A percentile compares a stretch with the other conserved stretches of the same genome.
These are phyloP conservation scores for Plantago major DNA, from an alignment of 257 asterid genomes.

Conservation along the genomic window DNA sequence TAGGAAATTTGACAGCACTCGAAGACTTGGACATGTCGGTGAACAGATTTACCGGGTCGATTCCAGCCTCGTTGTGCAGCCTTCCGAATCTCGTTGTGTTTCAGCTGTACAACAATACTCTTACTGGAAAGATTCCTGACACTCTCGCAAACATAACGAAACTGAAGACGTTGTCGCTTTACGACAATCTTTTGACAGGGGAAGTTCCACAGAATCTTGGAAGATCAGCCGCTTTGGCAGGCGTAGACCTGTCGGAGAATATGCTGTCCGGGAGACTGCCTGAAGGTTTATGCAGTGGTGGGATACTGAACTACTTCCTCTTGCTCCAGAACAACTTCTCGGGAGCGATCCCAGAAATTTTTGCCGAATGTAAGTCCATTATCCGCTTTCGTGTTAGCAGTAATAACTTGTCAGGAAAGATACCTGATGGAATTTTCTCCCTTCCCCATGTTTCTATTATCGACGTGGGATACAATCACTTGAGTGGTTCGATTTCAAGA, in stretches of 20 bases:
- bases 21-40: slow-evolving; percentile 69
- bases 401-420: slow-evolving; percentile 54
- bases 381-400: slow-evolving; percentile 69
- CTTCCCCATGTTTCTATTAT: slow-evolving; percentile 71
- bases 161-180: slow-evolving; percentile 58
- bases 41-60: slow-evolving; percentile 47
- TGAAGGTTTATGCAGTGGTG: slow-evolving; percentile 55
- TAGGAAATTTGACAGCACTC: slow-evolving; percentile 64
- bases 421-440: slow-evolving; percentile 62
- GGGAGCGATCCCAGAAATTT: slow-evolving; percentile 63
- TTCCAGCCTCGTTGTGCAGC: slow-evolving; percentile 60
- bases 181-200: slow-evolving; percentile 63
- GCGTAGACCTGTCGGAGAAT: slow-evolving; percentile 82
- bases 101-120: slow-evolving; percentile 72
- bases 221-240: slow-evolving; percentile 42
- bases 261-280: slow-evolving; percentile 65
- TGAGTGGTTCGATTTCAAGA: slow-evolving; percentile 51
- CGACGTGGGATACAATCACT: slow-evolving; percentile 52
- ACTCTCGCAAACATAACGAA: slow-evolving; percentile 58
- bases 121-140: slow-evolving; percentile 63
- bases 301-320: slow-evolving; percentile 65
- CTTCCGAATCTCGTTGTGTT: slow-evolving; percentile 60
- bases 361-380: slow-evolving; percentile 56
- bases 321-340: slow-evolving; percentile 58
- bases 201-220: slow-evolving; percentile 69